These are phyloP conservation scores for Cercophora sp. DNA, from an alignment of 495 filamentous ascomycete species.

Conservation along the genomic window DNA sequence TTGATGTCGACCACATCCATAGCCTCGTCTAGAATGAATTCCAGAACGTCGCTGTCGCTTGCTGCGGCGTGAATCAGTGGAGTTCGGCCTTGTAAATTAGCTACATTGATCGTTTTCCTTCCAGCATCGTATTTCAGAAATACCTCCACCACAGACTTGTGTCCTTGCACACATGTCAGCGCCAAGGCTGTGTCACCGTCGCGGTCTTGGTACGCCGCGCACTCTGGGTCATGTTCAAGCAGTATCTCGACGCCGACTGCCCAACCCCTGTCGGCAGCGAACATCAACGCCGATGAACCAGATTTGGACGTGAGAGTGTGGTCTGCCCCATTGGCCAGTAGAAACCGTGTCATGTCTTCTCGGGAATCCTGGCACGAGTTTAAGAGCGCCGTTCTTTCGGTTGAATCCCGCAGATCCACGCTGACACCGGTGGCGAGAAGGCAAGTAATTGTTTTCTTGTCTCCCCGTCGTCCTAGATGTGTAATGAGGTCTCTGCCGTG, in stretches of 20 bases:
- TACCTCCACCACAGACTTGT: background rate
- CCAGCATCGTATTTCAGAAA: background rate
- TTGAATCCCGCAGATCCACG: background rate
- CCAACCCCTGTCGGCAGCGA: no score
- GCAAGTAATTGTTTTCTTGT: background rate
- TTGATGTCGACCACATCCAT: background rate
- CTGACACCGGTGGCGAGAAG: background rate
- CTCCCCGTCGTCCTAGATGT: background rate
- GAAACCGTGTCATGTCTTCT: no score
- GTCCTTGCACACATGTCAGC: no score
- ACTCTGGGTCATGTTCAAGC: no score
- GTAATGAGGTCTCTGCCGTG: background rate
- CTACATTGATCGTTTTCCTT: background rate
- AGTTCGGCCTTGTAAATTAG: background rate
- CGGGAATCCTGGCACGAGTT: no score
- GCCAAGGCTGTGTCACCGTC: no score
- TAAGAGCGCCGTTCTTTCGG: no score
- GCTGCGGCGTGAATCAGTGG: background rate
- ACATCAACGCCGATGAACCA: no score
- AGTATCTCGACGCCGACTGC: no score
- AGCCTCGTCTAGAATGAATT: background rate
- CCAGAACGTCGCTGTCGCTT: background rate
- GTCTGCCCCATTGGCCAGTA: no score
- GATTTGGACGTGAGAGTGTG: background rate
- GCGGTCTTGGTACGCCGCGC: no score